Conservation (phyloP, 2,329 filamentous ascomycete genomes). For the Paecilomyces fulvus region DNA sequence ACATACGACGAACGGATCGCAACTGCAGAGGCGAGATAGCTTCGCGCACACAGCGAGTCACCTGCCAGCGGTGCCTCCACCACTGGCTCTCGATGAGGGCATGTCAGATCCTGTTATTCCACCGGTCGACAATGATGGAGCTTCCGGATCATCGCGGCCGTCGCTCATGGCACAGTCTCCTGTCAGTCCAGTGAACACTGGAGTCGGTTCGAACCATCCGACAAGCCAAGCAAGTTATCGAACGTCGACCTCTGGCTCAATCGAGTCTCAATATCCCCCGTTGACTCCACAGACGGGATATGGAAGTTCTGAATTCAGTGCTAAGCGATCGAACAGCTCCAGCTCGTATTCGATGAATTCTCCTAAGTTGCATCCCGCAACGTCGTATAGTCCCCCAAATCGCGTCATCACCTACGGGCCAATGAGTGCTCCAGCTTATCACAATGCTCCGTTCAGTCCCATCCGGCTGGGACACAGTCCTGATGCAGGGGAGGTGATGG, state of each 20-base stretch:
- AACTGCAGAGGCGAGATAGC: conserved; percentile 41
- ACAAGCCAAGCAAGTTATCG: not conserved
- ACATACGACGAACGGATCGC: conserved; percentile 57
- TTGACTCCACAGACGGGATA: conserved; percentile 16
- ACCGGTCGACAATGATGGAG: conserved; percentile 1
- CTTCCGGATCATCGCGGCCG: not conserved
- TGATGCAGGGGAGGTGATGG: conserved; percentile 1
- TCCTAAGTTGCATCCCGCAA: conserved; percentile 15
- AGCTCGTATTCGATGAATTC: conserved; percentile 22
- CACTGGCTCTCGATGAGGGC: conserved; percentile 12
- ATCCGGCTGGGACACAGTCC: conserved; percentile 9
- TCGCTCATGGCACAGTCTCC: not conserved
- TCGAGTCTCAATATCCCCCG: conserved; percentile 18
- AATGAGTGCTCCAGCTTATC: conserved; percentile 1
- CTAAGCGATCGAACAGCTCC: conserved; percentile 18
- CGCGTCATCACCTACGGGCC: conserved; percentile 14
- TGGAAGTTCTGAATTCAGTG: conserved; percentile 14
- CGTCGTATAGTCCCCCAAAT: conserved; percentile 18
- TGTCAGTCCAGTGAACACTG: not conserved
- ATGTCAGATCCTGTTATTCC: conserved; percentile 10
- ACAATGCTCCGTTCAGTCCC: conserved; percentile 8
- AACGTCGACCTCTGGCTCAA: conserved; percentile 18
- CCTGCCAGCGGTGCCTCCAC: conserved; percentile 9
- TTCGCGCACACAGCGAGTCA: conserved; percentile 28
- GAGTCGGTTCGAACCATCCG: not conserved